Evolutionary conservation across 2,329 filamentous ascomycete species (phyloP).

Genomic region (Phoma sp.): DNA sequence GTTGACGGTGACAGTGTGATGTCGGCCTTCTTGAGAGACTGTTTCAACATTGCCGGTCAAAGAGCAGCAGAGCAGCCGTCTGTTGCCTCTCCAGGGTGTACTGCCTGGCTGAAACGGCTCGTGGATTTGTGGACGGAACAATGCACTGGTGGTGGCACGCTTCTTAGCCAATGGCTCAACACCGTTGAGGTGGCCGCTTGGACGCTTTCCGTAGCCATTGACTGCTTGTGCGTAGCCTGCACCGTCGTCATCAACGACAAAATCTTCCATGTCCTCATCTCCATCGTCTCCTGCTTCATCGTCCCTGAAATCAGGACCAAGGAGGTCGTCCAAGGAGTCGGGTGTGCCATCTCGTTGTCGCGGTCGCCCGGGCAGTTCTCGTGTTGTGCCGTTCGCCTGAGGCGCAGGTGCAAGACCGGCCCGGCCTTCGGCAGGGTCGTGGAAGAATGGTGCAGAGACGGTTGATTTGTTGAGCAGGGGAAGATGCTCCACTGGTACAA

Average conservation of each 20-base stretch:
- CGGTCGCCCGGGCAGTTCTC: conserved; percentile 59
- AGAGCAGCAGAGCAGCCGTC: conserved; percentile 92
- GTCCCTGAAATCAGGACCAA: conserved; percentile 66
- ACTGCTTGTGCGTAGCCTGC: conserved; percentile 78
- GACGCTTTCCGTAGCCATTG: conserved; percentile 70
- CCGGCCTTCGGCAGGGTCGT: conserved; percentile 76
- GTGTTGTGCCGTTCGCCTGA: conserved; percentile 62
- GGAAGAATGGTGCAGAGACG: conserved; percentile 85
- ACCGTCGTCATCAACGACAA: conserved; percentile 94
- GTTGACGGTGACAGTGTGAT: conserved; percentile 90
- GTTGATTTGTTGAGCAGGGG: conserved; percentile 59
- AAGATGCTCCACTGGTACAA: conserved; percentile 61
- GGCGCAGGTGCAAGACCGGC: conserved; percentile 68
- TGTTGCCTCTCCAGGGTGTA: conserved; percentile 93
- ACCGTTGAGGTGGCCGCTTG: conserved; percentile 57
- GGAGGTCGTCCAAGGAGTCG: conserved; percentile 83
- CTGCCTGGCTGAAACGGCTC: conserved; percentile 90
- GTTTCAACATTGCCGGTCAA: conserved; percentile 96
- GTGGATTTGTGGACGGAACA: conserved; percentile 73
- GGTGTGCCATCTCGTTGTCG: conserved; percentile 65
- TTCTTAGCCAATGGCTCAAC: conserved; percentile 58
- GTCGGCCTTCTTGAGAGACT: conserved; percentile 89
- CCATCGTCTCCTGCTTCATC: conserved; percentile 56
- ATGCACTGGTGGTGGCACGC: conserved; percentile 54
- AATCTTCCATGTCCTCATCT: conserved; percentile 68